These are phyloP conservation scores for Ligustrum vulgare DNA, from an alignment of 257 asterid species.

Conservation along the genomic window DNA sequence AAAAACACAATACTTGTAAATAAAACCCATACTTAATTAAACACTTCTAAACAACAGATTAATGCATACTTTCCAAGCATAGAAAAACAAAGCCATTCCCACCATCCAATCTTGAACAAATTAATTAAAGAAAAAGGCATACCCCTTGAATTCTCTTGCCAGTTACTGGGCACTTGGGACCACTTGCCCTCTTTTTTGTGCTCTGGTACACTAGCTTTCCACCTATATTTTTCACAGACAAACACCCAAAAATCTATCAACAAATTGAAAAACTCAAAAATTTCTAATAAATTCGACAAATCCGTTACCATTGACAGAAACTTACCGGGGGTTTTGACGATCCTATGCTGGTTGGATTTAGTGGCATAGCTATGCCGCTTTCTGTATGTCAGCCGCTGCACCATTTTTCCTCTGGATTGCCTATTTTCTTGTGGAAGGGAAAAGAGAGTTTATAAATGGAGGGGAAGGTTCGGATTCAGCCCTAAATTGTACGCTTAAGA, in stretches of 20 bases:
- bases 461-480: too few species aligned
- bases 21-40: not conserved
- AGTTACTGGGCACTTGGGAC: slow-evolving; percentile 65
- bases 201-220: slow-evolving; percentile 49
- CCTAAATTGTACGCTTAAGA: too few species aligned
- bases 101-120: not conserved
- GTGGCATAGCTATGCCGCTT: slow-evolving; percentile 4
- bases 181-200: slow-evolving; percentile 64
- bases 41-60: too few species aligned
- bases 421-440: too few species aligned
- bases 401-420: too few species aligned
- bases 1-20: not conserved
- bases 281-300: not conserved
- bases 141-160: slow-evolving; percentile 75
- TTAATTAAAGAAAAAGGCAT: not conserved
- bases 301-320: not conserved
- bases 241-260: not conserved
- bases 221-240: slow-evolving; percentile 28
- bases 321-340: not conserved
- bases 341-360: slow-evolving; percentile 1
- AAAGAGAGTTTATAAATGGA: too few species aligned
- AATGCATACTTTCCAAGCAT: not conserved
- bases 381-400: not conserved
- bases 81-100: not conserved
- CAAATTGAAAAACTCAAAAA: not conserved